These are phyloP conservation scores for Emmonsiellopsis sp. DNA, from an alignment of 2,329 filamentous ascomycete species.

Conservation along the genomic window DNA sequence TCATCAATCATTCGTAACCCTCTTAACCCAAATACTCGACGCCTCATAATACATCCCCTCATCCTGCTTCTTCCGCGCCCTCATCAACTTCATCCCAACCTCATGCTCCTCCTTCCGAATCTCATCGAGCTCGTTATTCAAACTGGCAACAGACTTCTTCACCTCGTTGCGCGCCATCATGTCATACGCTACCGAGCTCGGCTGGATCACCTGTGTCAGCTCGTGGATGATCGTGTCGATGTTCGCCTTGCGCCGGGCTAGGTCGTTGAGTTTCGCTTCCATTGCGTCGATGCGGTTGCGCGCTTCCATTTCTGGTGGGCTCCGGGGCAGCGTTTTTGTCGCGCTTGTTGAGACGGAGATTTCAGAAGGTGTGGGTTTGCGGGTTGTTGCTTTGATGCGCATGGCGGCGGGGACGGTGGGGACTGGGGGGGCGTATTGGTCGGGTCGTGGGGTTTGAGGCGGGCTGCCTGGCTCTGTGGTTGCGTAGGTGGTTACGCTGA, in stretches of 20 bases:
- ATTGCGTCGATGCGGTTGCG: constrained; percentile 59
- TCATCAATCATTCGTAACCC: constrained; percentile 53
- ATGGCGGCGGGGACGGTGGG: constrained; percentile 26
- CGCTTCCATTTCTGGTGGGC: constrained; percentile 52
- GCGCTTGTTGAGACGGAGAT: constrained; percentile 14
- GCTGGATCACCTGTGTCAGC: constrained; percentile 69
- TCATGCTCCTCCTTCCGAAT: constrained; percentile 71
- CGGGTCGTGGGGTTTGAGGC: constrained; percentile 29
- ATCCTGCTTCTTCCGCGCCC: constrained; percentile 67
- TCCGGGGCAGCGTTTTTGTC: constrained; percentile 50
- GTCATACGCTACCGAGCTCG: constrained; percentile 56
- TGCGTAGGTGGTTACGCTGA: constrained; percentile 55
- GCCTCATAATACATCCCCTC: constrained; percentile 41
- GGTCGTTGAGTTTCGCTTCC: constrained; percentile 55
- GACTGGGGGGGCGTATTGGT: constrained; percentile 26
- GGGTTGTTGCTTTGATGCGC: constrained; percentile 28
- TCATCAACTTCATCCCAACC: constrained; percentile 63
- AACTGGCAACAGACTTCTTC: constrained; percentile 55
- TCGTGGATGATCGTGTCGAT: constrained; percentile 64
- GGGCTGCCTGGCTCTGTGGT: constrained; percentile 41
- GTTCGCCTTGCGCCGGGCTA: constrained; percentile 61
- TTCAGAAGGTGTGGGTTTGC: constrained; percentile 36
- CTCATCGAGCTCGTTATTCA: constrained; percentile 60
- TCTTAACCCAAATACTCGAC: constrained; percentile 66
- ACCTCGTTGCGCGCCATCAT: constrained; percentile 51